Evolutionary conservation across 176 grass and related monocot species (phyloP).

Genomic region (Lolium perenne): DNA sequence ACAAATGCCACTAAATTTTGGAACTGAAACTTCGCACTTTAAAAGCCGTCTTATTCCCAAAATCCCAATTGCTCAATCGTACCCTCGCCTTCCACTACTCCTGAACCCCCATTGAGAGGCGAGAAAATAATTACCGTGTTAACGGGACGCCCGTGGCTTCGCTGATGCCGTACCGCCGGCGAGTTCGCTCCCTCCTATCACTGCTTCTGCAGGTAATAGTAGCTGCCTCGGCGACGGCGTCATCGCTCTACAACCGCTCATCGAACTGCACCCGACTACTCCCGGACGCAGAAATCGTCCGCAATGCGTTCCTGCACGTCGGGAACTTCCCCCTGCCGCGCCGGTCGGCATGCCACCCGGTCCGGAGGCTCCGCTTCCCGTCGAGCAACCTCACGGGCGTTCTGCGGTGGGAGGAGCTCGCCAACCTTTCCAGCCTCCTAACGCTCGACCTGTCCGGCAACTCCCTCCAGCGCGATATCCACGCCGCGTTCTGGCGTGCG

Average conservation of each 20-base stretch:
- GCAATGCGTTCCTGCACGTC: conserved; percentile 63
- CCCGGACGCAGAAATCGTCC: conserved; percentile 44
- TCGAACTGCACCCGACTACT: conserved; percentile 26
- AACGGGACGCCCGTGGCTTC: neutral
- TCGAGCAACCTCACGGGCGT: conserved; percentile 56
- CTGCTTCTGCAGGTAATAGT: conserved; percentile 8
- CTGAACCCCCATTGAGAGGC: neutral
- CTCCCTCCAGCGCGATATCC: conserved; percentile 57
- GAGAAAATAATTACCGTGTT: neutral
- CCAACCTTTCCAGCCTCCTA: conserved; percentile 56
- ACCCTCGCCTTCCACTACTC: neutral
- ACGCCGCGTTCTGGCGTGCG: conserved; percentile 56
- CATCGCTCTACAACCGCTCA: neutral
- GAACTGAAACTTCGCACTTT: neutral
- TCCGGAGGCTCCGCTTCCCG: conserved; percentile 45
- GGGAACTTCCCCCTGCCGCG: conserved; percentile 38
- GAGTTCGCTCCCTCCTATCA: neutral
- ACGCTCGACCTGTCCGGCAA: conserved; percentile 72
- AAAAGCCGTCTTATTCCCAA: neutral
- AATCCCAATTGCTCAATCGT: neutral
- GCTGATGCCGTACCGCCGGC: conserved; percentile 3
- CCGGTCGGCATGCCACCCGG: conserved; percentile 15
- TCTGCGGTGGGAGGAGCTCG: conserved; percentile 55
- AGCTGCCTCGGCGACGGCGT: neutral
- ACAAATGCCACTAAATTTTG: neutral